Evolutionary conservation across 495 filamentous ascomycete species (phyloP).

Genomic region (Penicillium desertorum): DNA sequence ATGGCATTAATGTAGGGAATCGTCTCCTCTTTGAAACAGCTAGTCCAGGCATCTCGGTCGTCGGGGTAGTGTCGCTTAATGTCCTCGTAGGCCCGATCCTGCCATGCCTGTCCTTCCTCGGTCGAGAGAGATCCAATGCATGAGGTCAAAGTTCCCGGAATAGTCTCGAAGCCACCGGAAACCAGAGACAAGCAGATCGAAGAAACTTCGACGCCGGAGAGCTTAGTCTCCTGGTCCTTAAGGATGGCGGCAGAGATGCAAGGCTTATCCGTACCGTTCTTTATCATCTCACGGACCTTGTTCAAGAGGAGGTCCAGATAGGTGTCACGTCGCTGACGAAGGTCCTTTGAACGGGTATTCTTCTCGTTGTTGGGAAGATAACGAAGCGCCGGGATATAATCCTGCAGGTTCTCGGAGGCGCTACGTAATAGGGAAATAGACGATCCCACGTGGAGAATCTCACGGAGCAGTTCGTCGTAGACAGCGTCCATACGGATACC

Average conservation of each 20-base stretch:
- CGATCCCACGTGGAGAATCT: slow-evolving; percentile 52
- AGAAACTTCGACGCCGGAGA: slow-evolving; percentile 49
- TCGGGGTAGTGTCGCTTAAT: slow-evolving; percentile 52
- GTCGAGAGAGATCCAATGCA: slow-evolving; percentile 50
- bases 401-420: slow-evolving; percentile 52
- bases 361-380: slow-evolving; percentile 52
- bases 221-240: slow-evolving; percentile 51
- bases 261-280: slow-evolving; percentile 52
- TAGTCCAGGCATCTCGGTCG: slow-evolving; percentile 49
- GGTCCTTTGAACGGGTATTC: slow-evolving; percentile 43
- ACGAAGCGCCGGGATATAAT: slow-evolving; percentile 49
- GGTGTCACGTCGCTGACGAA: slow-evolving; percentile 45
- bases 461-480: slow-evolving; percentile 48
- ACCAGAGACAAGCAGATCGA: slow-evolving; percentile 53
- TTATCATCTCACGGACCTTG: slow-evolving; percentile 48
- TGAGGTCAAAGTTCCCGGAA: slow-evolving; percentile 49
- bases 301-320: slow-evolving; percentile 50
- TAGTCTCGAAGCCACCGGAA: slow-evolving; percentile 54
- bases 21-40: slow-evolving; percentile 47
- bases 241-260: slow-evolving; percentile 52
- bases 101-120: slow-evolving; percentile 47
- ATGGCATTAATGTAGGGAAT: slow-evolving; percentile 50
- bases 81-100: slow-evolving; percentile 53
- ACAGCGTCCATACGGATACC: slow-evolving; percentile 55
- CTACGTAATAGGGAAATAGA: slow-evolving; percentile 50